These are phyloP conservation scores for Zoysia pacifica DNA, from an alignment of 176 grass and related monocot genomes.

Conservation along the genomic window DNA sequence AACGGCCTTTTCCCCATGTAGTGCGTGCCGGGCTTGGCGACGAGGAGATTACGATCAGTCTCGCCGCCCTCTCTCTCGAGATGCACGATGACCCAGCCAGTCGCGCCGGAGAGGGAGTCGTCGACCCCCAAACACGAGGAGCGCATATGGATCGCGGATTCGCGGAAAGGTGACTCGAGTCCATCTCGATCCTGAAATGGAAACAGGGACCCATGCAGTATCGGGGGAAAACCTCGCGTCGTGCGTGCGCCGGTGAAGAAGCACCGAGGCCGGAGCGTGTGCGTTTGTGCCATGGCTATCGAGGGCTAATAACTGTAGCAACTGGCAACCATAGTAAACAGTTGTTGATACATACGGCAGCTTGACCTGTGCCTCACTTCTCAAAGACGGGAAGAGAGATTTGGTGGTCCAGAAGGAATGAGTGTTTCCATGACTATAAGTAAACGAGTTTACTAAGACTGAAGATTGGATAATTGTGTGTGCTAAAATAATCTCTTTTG, in stretches of 20 bases:
- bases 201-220: conserved; percentile 16
- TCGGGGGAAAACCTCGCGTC: background rate
- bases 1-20: conserved; percentile 36
- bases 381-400: background rate
- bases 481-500: background rate
- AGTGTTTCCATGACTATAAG: background rate
- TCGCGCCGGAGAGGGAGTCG: background rate
- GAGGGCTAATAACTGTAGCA: conserved; percentile 25
- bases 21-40: conserved; percentile 45
- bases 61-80: conserved; percentile 8
- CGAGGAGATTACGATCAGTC: conserved; percentile 16
- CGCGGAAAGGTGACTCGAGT: too few species aligned
- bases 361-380: conserved; percentile 16
- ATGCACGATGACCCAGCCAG: background rate
- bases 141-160: background rate
- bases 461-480: background rate
- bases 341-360: background rate
- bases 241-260: background rate
- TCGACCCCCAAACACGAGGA: conserved; percentile 46
- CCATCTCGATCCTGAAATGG: conserved; percentile 24
- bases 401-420: conserved; percentile 47
- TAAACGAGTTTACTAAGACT: conserved; percentile 43
- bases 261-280: background rate
- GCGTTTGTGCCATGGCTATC: conserved; percentile 6
- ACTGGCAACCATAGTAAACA: background rate